Evolutionary conservation across 345 rosid genomes (phyloP).

Genomic region (Pugionium cornutum): DNA sequence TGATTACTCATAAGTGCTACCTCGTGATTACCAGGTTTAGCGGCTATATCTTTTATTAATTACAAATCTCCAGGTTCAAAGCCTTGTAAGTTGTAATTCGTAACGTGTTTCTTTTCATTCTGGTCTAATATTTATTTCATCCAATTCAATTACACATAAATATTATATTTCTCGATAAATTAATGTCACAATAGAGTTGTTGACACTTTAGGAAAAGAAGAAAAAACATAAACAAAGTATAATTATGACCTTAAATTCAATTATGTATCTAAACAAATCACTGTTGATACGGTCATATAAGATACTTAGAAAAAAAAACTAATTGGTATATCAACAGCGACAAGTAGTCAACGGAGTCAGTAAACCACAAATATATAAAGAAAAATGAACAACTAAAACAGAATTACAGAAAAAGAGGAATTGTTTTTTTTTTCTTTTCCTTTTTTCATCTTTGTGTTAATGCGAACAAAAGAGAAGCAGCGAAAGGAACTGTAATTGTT

Average conservation of each 20-base stretch:
- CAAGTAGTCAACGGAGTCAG: constrained; percentile 37
- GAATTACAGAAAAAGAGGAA: neutral
- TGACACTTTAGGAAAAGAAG: too few relatives aligned
- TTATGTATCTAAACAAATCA: constrained; percentile 28
- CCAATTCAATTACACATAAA: neutral
- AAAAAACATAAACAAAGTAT: constrained; percentile 4
- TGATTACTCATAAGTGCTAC: constrained; percentile 35
- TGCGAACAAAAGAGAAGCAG: constrained; percentile 39
- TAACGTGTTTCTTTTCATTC: constrained; percentile 34
- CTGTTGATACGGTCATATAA: constrained; percentile 25
- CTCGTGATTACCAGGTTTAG: constrained; percentile 37
- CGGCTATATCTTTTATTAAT: constrained; percentile 20
- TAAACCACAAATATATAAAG: neutral
- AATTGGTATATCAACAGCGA: constrained; percentile 7
- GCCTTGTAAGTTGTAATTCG: constrained; percentile 33
- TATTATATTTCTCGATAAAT: neutral
- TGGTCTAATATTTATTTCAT: neutral
- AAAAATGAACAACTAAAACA: constrained; percentile 5
- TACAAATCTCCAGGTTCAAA: constrained; percentile 33
- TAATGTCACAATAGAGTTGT: neutral
- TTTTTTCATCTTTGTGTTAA: neutral
- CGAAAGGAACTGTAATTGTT: neutral
- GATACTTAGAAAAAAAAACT: neutral
- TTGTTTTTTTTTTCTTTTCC: neutral
- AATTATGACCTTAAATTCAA: neutral